Base-by-base conservation (phyloP, 805 yeast species). In the Teunomyces gatunensis region DNA sequence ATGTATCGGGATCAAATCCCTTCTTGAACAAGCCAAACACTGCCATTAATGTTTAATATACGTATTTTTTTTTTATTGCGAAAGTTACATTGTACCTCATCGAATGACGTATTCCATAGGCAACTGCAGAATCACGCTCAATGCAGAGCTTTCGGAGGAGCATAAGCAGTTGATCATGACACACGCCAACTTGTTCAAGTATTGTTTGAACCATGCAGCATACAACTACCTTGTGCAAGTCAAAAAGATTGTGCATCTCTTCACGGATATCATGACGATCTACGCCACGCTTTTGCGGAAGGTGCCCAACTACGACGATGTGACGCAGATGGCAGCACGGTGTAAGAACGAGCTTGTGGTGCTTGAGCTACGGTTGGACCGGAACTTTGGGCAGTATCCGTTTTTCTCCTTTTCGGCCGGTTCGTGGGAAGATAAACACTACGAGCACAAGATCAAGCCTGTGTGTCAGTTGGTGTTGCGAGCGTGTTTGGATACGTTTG, bases 21-120 rank as follows among this genome's bases (percentile, higher is more conserved):
- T 53, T 51, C 20, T 48, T 54, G 49, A 66, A 67, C 34, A 67
- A 25, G 28, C 54, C 55, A 48, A 68, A 66, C 20, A 65, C 56
- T n/a, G 62, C 67, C 68, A 65, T 64, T 18, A 46, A 20, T 35
- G n/a, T n/a, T n/a, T n/a, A n/a, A n/a, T n/a, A n/a, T n/a, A n/a
- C n/a, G n/a, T n/a, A n/a, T 27, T 28, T 28, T 17, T 28, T 39
- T 12, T 25, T 6, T 23, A 37, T 37, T 20, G 40, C 40, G 40
- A 37, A 36, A 11, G 20, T 20, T 21, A 18, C 20, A 18, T 3
- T 18, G 20, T 18, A 37, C 25, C 29, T 23, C 15, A 13, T 17
- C 39, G 12, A 11, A 71, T 71, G 75, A 64, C 74, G 2, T 71
- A 71, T 48, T 62, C 68, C n/a, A 64, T 71, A 44, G 76, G 74